Evolutionary conservation across 768 basidiomycete genomes (phyloP).

Genomic region (Tricholoma saponaceum): DNA sequence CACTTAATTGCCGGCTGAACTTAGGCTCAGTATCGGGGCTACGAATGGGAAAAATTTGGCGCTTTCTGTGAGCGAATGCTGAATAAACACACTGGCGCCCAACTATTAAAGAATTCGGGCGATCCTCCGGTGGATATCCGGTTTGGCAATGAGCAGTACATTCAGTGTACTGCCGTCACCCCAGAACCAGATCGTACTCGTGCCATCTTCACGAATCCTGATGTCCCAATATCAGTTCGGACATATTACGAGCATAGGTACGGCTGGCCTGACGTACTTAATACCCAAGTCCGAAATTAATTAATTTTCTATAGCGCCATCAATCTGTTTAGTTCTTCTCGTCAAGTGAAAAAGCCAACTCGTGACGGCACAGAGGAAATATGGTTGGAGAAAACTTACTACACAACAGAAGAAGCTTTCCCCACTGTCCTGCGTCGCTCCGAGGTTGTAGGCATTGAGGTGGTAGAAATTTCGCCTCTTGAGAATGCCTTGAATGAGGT

Average conservation of each 20-base stretch:
- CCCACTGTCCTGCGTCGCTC: slow-evolving; percentile 90
- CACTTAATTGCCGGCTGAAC: slow-evolving; percentile 4
- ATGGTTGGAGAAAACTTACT: slow-evolving; percentile 89
- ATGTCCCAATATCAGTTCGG: slow-evolving; percentile 75
- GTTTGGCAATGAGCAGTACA: slow-evolving; percentile 75
- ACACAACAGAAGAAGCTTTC: slow-evolving; percentile 83
- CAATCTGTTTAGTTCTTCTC: slow-evolving; percentile 74
- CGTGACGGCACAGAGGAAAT: slow-evolving; percentile 67
- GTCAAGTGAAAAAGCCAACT: slow-evolving; percentile 60
- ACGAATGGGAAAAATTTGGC: slow-evolving; percentile 91
- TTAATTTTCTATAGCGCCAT: slow-evolving; percentile 52
- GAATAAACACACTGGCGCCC: slow-evolving; percentile 84
- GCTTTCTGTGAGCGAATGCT: slow-evolving; percentile 90
- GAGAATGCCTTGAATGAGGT: slow-evolving; percentile 82
- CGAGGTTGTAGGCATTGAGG: slow-evolving; percentile 68
- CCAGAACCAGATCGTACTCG: slow-evolving; percentile 80
- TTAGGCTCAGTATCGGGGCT: slow-evolving; percentile 75
- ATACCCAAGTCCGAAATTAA: neutral
- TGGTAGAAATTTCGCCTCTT: slow-evolving; percentile 80
- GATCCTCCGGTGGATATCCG: slow-evolving; percentile 82
- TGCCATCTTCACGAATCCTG: slow-evolving; percentile 80
- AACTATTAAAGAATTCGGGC: slow-evolving; percentile 64
- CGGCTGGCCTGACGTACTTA: neutral
- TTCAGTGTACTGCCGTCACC: slow-evolving; percentile 82
- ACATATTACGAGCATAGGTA: slow-evolving; percentile 88